These are phyloP conservation scores for Tuctoria greenei DNA, from an alignment of 176 grass and related monocot genomes.

Conservation along the genomic window DNA sequence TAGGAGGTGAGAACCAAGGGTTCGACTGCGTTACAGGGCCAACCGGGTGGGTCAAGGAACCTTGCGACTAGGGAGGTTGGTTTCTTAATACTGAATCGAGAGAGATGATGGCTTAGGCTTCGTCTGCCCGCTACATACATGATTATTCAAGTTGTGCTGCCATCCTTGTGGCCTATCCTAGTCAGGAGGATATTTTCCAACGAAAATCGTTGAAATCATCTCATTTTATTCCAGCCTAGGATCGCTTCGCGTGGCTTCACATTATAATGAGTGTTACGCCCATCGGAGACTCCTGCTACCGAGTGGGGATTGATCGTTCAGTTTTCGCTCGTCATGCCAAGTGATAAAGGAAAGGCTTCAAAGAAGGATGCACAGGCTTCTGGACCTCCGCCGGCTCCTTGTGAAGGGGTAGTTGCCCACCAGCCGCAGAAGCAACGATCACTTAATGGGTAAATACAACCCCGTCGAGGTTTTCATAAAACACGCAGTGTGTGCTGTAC, in stretches of 20 bases:
- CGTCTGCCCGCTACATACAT: background rate
- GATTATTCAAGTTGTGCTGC: background rate
- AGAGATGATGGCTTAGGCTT: background rate
- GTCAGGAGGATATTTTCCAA: background rate
- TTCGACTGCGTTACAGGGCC: background rate
- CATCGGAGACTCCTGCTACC: conserved; percentile 4
- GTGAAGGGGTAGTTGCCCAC: no score
- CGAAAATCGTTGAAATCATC: background rate
- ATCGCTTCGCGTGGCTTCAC: conserved; percentile 7
- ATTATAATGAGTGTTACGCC: conserved; percentile 32
- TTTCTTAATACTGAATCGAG: background rate
- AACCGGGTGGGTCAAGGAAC: background rate
- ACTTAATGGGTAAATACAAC: conserved; percentile 49
- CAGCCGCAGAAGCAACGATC: conserved; percentile 45
- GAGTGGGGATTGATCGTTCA: conserved; percentile 29
- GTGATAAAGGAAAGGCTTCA: conserved; percentile 44
- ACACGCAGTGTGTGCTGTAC: background rate
- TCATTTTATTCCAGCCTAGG: conserved; percentile 21
- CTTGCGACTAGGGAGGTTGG: background rate
- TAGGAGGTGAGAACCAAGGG: background rate
- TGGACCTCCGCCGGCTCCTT: conserved; percentile 28
- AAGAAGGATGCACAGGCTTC: conserved; percentile 41
- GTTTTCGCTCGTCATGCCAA: conserved; percentile 45
- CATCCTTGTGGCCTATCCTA: background rate
- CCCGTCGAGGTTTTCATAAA: background rate